A percentile compares a stretch with the other conserved stretches of the same genome.
Conservation (phyloP, 2,329 filamentous ascomycete species). For the Talaromyces islandicus region DNA sequence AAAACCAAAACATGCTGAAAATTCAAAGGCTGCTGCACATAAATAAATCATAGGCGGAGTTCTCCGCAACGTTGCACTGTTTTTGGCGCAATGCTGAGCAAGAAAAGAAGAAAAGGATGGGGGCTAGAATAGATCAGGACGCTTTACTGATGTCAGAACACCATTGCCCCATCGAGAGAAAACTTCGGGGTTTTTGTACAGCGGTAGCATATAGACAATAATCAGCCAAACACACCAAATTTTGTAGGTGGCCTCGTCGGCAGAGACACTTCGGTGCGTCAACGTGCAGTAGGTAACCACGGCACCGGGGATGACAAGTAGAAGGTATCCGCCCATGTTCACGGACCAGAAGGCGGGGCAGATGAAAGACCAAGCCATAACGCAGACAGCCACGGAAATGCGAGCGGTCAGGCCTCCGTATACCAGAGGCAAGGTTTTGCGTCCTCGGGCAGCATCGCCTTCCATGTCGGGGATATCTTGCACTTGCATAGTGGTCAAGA, state of each 20-base stretch:
- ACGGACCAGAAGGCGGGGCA: neutral
- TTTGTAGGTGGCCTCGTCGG: neutral
- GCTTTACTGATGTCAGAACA: neutral
- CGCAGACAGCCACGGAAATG: neutral
- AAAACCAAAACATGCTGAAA: neutral
- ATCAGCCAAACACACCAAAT: neutral
- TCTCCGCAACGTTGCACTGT: neutral
- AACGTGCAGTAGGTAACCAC: neutral
- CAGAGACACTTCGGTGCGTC: neutral
- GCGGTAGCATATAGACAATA: neutral
- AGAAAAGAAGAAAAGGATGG: neutral
- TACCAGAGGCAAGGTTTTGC: conserved; percentile 10
- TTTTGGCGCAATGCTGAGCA: neutral
- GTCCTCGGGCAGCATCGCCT: conserved; percentile 18
- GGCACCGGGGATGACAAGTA: neutral
- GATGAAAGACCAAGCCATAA: neutral
- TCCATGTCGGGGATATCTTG: conserved; percentile 33
- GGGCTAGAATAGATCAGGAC: neutral
- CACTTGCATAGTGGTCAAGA: conserved; percentile 32
- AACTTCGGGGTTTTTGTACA: neutral
- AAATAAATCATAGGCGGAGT: neutral
- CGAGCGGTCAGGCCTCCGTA: neutral
- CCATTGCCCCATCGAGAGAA: neutral
- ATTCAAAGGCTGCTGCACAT: neutral
- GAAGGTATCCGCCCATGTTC: neutral